These are phyloP conservation scores for Ophiostoma sp. DNA, from an alignment of 2,329 filamentous ascomycete species.

Conservation along the genomic window DNA sequence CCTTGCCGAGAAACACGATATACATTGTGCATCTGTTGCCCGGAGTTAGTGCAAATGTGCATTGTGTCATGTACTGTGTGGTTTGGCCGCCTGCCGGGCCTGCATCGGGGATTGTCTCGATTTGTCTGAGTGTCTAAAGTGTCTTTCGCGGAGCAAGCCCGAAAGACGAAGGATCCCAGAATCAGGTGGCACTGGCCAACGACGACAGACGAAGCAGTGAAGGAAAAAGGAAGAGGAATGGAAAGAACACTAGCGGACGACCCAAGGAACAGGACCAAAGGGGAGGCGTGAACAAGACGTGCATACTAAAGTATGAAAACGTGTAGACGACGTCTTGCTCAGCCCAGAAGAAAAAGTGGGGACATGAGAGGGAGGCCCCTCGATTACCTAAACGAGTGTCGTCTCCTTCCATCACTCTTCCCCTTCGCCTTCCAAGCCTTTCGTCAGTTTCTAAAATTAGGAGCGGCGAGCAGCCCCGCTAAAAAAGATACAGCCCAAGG, in stretches of 20 bases:
- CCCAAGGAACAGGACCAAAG: constrained; percentile 3
- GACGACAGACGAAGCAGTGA: neutral
- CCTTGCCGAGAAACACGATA: constrained; percentile 3
- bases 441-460: constrained; percentile 25
- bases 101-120: neutral
- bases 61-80: neutral
- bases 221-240: neutral
- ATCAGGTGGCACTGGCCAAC: neutral
- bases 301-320: neutral
- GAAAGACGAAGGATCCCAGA: neutral
- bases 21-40: constrained; percentile 12
- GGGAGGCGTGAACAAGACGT: neutral
- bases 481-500: neutral
- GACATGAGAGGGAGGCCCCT: neutral
- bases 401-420: neutral
- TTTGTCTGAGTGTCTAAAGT: neutral
- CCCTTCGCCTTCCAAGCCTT: neutral
- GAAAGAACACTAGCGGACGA: neutral
- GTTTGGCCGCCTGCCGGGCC: neutral
- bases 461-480: constrained; percentile 19
- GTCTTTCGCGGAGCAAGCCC: neutral
- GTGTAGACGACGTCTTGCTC: neutral
- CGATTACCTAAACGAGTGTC: neutral
- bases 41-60: neutral
- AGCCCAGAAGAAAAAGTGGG: neutral